Evolutionary conservation across 352 stramenopile species (phyloP).

Genomic region (Globisporangium spiculum): DNA sequence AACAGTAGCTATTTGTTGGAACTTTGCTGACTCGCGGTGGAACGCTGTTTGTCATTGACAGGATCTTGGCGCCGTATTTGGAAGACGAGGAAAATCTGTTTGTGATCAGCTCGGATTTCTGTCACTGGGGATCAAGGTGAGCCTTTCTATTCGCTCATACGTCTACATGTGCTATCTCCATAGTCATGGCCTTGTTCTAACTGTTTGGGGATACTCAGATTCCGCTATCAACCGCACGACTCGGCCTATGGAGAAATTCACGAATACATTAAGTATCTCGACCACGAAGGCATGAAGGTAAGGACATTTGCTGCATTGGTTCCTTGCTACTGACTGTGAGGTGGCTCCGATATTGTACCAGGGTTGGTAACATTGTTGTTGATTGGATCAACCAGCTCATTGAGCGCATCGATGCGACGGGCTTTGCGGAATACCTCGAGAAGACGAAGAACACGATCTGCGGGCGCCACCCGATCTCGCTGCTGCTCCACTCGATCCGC

Average conservation of each 20-base stretch:
- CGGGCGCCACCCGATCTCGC: slow-evolving; percentile 93
- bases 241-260: slow-evolving; percentile 88
- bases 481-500: slow-evolving; percentile 64
- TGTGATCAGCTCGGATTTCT: slow-evolving; percentile 97
- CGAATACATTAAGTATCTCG: slow-evolving; percentile 95
- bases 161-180: background rate
- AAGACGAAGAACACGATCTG: slow-evolving; percentile 97
- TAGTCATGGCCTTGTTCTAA: background rate
- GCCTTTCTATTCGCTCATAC: too few species aligned
- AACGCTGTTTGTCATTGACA: slow-evolving; percentile 19
- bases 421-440: slow-evolving; percentile 94
- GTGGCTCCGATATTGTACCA: background rate
- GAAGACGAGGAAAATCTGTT: slow-evolving; percentile 91
- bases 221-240: slow-evolving; percentile 89
- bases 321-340: background rate
- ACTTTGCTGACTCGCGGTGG: background rate
- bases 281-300: slow-evolving; percentile 86
- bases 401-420: slow-evolving; percentile 84
- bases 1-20: background rate
- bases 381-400: slow-evolving; percentile 57
- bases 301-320: background rate
- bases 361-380: background rate
- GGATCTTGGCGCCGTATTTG: slow-evolving; percentile 91
- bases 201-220: slow-evolving; percentile 33
- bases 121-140: slow-evolving; percentile 92